Base-by-base conservation (phyloP, 2,329 filamentous ascomycete genomes). In the Aureobasidium sp. region DNA sequence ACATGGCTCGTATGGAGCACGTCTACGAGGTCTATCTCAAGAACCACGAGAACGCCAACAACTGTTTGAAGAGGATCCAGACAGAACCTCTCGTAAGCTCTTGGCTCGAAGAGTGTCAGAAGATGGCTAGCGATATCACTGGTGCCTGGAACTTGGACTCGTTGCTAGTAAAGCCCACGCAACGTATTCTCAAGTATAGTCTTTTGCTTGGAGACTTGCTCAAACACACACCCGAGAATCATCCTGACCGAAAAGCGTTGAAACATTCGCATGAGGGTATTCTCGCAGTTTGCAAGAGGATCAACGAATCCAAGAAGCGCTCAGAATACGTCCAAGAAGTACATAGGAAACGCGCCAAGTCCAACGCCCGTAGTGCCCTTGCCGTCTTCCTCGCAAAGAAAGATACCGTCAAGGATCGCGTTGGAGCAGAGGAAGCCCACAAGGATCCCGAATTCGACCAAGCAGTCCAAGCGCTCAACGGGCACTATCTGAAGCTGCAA, bases 271-370 rank as follows among this genome's bases (percentile, higher is more conserved):
- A 90, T 24, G 83, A 89, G 59, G 89, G 93, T 64, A 78, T 85
- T 33, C 82, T 81, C 8, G 80, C 78, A 60, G 81, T 86, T 66
- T 82, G 82, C 33, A 77, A 81, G 42, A 81, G 84, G 48, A 97
- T 97, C 73, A 96, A 99, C 76, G 91, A 95, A 72, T 87, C 91
- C 60, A 97, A 97, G 78, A 95, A 93, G 76, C 92, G 95, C 59
- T 91, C 93, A 63, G 91, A 97, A 73, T 84, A 96, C 50, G 90
- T 97, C 27, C 89, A 95, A 74, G 92, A 95, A 62, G 90, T 97
- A 33, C 82, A 87, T 62, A 82, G 90, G 62, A 93, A 93, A 72
- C 85, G 89, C 66, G 95, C 95, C 70, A 90, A 96, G 67, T 93
- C 90, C 0, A 91, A 96, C 72, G 87, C 94, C 64, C 86, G 89